phyloP scores from a whole-genome alignment of 768 basidiomycete genomes.

The Boletus rufocinnamomeus region DNA sequence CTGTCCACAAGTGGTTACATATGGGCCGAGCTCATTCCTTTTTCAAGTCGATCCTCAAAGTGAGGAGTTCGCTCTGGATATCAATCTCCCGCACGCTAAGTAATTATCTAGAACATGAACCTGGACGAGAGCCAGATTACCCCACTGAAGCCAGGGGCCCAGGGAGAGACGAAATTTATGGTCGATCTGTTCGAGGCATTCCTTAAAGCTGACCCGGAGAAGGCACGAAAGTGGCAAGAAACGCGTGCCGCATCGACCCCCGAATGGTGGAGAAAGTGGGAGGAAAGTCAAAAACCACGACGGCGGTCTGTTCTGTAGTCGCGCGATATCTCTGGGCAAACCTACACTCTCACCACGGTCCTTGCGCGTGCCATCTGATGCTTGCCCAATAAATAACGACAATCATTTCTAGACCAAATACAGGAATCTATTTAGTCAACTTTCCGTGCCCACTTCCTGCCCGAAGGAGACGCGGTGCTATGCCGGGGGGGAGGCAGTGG shows the following conservation, averaged over 20 bases:
- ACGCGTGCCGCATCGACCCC: slow-evolving; percentile 26
- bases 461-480: slow-evolving; percentile 46
- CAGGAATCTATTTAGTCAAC: slow-evolving; percentile 51
- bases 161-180: slow-evolving; percentile 18
- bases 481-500: slow-evolving; percentile 46
- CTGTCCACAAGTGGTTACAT: slow-evolving; percentile 40
- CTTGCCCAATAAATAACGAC: slow-evolving; percentile 23
- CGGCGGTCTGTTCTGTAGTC: slow-evolving; percentile 8
- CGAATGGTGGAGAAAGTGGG: slow-evolving; percentile 36
- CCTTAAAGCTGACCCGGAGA: slow-evolving; percentile 27
- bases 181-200: slow-evolving; percentile 26
- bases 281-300: slow-evolving; percentile 22
- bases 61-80: slow-evolving; percentile 5
- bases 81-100: background rate
- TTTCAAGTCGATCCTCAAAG: slow-evolving; percentile 33
- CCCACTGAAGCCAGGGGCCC: slow-evolving; percentile 10
- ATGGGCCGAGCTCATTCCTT: slow-evolving; percentile 32
- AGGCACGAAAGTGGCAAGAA: slow-evolving; percentile 25
- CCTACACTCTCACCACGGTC: background rate
- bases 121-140: slow-evolving; percentile 16
- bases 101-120: slow-evolving; percentile 19
- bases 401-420: slow-evolving; percentile 14
- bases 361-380: background rate
- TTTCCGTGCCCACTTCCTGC: slow-evolving; percentile 74
- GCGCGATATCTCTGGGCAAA: background rate